Conservation (phyloP, 129 eudicot genomes). For the Flaveria trinervia region DNA sequence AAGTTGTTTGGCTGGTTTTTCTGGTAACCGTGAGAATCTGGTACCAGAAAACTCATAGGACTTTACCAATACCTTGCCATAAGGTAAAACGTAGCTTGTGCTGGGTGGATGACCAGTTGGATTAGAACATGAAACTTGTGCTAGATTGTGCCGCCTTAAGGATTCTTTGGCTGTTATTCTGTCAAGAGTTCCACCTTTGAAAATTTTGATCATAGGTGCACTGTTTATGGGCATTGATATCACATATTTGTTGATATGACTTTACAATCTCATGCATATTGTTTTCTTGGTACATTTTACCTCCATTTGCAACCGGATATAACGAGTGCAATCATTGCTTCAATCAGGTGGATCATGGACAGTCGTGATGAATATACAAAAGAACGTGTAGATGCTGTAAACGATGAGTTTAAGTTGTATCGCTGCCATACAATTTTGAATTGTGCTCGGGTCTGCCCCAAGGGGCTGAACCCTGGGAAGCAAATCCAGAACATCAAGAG, state of each 20-base stretch:
- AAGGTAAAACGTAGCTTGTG: no score
- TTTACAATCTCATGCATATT: not conserved
- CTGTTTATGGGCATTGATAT: not conserved
- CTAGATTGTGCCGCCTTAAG: no score
- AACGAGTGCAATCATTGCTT: constrained; percentile 5
- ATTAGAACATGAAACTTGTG: no score
- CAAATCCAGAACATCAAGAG: constrained; percentile 87
- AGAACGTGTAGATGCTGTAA: constrained; percentile 86
- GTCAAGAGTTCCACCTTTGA: no score
- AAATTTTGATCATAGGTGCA: not conserved
- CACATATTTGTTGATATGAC: constrained; percentile 3
- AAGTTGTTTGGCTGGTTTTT: not conserved
- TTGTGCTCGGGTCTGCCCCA: constrained; percentile 95
- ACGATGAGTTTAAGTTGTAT: constrained; percentile 90
- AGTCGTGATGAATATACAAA: constrained; percentile 93
- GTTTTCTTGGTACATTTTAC: not conserved
- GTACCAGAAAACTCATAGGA: no score
- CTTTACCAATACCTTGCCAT: no score
- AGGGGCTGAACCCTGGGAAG: constrained; percentile 91
- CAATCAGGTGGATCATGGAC: constrained; percentile 87
- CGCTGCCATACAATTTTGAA: constrained; percentile 90
- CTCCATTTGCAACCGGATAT: not conserved
- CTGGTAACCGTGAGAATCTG: no score
- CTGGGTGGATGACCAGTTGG: no score
- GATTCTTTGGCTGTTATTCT: no score